Base-by-base conservation (phyloP, 1,284 basidiomycete genomes). In the Trametes polyzona region DNA sequence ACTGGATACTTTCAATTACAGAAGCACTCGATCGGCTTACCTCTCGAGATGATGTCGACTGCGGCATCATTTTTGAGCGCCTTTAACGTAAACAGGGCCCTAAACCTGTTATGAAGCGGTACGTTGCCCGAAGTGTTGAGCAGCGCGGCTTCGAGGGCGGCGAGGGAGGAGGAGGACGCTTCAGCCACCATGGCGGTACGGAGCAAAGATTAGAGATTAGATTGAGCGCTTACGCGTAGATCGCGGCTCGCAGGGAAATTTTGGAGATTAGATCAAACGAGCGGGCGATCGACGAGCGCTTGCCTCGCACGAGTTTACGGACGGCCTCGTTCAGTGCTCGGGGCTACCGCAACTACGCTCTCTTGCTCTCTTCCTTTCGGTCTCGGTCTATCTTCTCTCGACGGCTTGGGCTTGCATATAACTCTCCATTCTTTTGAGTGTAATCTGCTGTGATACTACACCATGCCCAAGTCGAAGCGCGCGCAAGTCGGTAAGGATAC, bases 71-170 rank as follows among this genome's bases (percentile, higher is more conserved):
- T 87, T 65, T 87, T 88, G 41, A 99, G 76, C 1, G 92, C 86
- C 73, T 97, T 98, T 59, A 99, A 79, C 35, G 96, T 93, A 74
- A 99, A 99, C 8, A 99, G 78, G 0, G 96, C 88, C 37, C 97
- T 80, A 71, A 98, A 99, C 51, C 96, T 82, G 68, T 90, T 89
- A 68, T 97, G 95, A 17, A 99, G 82, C 2, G 91, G 86, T 0
- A 88, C 85, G 53, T 83, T 78, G 51, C 90, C 88, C 1, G 86
- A 78, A 19, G 74, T 82, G 72, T 96, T 96, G 70, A 96, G 85
- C 43, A 97, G 83, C 16, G 83, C 82, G 30, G 80, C 78, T 69
- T 89, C 83, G 62, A 95, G 84, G 23, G 76, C 74, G 52, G 73
- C 67, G 65, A 68, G 69, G 53, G 67, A 65, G 54, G 65, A 62